Evolutionary conservation across 768 basidiomycete genomes (phyloP), one percentile per base, ranked within the genome.

Genomic region (Dacryopinax primogenitus): DNA sequence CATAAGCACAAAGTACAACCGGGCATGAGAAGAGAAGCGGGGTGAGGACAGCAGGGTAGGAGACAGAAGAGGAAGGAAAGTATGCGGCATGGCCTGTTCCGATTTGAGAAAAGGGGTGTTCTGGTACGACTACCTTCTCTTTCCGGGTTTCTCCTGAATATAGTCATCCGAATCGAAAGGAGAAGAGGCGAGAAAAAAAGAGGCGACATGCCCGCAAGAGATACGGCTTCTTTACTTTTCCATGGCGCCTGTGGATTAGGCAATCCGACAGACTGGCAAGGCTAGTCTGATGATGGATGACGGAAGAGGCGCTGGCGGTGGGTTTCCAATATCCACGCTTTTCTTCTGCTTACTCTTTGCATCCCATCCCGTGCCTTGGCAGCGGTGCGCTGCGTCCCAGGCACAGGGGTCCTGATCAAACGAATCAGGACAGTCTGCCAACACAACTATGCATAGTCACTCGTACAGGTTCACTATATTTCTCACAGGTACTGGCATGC

Each of bases 1-100:
- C 51, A 28, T 28, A 58, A 58, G 51, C 51, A 58, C 51, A 58
- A 58, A 58, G 51, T 58, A 58, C 51, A 58, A 58, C 13, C 30
- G 51, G 51, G 26, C 51, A 15, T 58, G 3, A 26, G 51, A 58
- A 58, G 51, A 21, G 11, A 58, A 58, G 51, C 26, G 12, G 23
- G 51, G 32, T 30, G 51, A 30, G 13, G 51, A 30, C 26, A 30
- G 51, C 26, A 30, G 18, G 26, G 30, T 58, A 32, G 51, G 30
- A 13, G 13, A 21, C 26, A 11, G 51, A 58, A 58, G 13, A 58
- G 51, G 26, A 13, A 58, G 26, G 51, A 58, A 58, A 4, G 30
- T 30, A 23, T 28, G 51, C 32, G 51, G 51, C 51, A 58, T 58
- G 51, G 51, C 51, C 13, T 58, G 51, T 58, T 58, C 51, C 51